Percentiles rank a stretch among this genome's conserved stretches.
Evolutionary conservation across 352 stramenopile genomes (phyloP).

Genomic region (Albugo candida): DNA sequence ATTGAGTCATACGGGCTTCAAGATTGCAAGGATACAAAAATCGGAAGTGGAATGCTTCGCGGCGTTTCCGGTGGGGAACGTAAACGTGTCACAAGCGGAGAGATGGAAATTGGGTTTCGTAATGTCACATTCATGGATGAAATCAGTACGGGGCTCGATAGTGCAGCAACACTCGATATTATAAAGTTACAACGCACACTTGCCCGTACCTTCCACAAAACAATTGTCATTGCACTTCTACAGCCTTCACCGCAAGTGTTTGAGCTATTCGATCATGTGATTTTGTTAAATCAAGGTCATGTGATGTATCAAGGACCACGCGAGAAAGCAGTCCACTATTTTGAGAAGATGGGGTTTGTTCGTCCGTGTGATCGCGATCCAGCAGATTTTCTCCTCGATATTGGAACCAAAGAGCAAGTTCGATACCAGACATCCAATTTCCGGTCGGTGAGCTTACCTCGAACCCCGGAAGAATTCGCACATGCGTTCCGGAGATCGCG

Average conservation of each 20-base stretch:
- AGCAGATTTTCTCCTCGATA: slow-evolving; percentile 30
- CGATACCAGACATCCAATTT: slow-evolving; percentile 12
- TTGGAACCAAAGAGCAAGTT: slow-evolving; percentile 30
- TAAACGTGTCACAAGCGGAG: slow-evolving; percentile 80
- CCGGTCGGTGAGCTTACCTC: slow-evolving; percentile 2
- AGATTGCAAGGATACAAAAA: slow-evolving; percentile 32
- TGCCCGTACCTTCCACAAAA: slow-evolving; percentile 26
- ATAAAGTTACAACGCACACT: slow-evolving; percentile 22
- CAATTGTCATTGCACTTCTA: slow-evolving; percentile 58
- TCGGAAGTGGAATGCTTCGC: slow-evolving; percentile 36
- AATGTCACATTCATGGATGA: slow-evolving; percentile 58
- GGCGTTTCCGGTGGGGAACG: slow-evolving; percentile 75
- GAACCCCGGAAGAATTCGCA: slow-evolving; percentile 19
- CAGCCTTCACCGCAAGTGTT: slow-evolving; percentile 88
- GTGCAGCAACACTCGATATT: slow-evolving; percentile 37
- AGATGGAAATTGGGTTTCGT: slow-evolving; percentile 70
- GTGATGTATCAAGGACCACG: slow-evolving; percentile 63
- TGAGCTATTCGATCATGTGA: slow-evolving; percentile 85
- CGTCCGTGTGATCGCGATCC: slow-evolving; percentile 27
- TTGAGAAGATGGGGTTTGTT: slow-evolving; percentile 21
- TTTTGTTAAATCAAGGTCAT: slow-evolving; percentile 78
- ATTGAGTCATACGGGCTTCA: slow-evolving; percentile 23
- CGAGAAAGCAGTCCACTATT: slow-evolving; percentile 19
- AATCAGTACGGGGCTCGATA: slow-evolving; percentile 42
- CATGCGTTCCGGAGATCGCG: slow-evolving; percentile 24